Conservation (phyloP, 2,329 filamentous ascomycete species). For the Septoria petroselini region DNA sequence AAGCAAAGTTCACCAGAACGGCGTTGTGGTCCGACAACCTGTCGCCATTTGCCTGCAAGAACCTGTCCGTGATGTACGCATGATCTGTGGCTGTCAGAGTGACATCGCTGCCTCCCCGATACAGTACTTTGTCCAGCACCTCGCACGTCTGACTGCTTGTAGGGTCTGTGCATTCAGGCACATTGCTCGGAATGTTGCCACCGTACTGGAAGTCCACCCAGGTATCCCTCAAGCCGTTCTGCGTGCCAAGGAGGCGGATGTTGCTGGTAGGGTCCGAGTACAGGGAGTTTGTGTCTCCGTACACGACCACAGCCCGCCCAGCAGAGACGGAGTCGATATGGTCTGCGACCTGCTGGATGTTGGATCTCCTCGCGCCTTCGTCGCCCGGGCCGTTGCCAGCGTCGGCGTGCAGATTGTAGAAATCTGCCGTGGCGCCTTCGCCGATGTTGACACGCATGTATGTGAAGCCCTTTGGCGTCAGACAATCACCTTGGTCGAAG, state of each 20-base stretch:
- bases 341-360: constrained; percentile 58
- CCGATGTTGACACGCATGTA: constrained; percentile 59
- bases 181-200: neutral
- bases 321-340: constrained; percentile 56
- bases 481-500: constrained; percentile 57
- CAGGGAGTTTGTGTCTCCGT: constrained; percentile 64
- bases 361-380: constrained; percentile 55
- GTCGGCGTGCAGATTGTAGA: constrained; percentile 66
- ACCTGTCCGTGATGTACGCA: constrained; percentile 43
- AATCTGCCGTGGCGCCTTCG: constrained; percentile 57
- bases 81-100: neutral
- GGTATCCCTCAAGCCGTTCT: constrained; percentile 55
- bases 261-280: constrained; percentile 59
- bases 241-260: constrained; percentile 50
- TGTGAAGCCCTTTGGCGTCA: constrained; percentile 68
- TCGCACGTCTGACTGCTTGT: constrained; percentile 56
- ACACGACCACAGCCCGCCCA: constrained; percentile 62
- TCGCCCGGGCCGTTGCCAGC: constrained; percentile 57
- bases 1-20: constrained; percentile 52
- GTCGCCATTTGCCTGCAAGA: constrained; percentile 56
- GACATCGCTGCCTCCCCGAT: constrained; percentile 45
- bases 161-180: constrained; percentile 54
- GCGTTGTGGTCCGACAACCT: constrained; percentile 65
- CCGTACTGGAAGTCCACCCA: constrained; percentile 54
- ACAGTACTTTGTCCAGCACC: constrained; percentile 66